Evolutionary conservation across 1,284 basidiomycete species (phyloP).

Genomic region (Apiotrichum domesticum): DNA sequence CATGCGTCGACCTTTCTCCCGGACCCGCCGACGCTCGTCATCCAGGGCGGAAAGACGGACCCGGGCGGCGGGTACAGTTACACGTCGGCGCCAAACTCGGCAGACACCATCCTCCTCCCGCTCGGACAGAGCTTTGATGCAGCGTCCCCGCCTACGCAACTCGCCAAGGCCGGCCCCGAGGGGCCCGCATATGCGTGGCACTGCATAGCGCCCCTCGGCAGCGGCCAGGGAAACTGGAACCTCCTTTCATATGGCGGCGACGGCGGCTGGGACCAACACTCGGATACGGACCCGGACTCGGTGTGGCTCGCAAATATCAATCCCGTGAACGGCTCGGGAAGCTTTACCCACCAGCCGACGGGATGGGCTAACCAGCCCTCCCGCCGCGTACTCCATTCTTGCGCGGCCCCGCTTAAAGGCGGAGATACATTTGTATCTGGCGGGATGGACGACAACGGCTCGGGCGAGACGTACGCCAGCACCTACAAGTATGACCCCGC

Average conservation of each 20-base stretch:
- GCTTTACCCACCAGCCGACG: slow-evolving; percentile 44
- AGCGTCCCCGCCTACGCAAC: slow-evolving; percentile 55
- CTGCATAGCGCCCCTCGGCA: slow-evolving; percentile 61
- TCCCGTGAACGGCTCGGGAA: slow-evolving; percentile 9
- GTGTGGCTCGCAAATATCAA: slow-evolving; percentile 51
- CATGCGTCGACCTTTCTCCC: slow-evolving; percentile 61
- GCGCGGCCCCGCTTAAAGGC: slow-evolving; percentile 49
- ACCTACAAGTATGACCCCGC: slow-evolving; percentile 61
- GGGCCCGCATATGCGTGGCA: slow-evolving; percentile 69
- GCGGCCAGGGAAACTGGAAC: neutral
- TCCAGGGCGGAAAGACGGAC: slow-evolving; percentile 75
- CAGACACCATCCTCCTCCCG: slow-evolving; percentile 63
- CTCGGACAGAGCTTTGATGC: slow-evolving; percentile 58
- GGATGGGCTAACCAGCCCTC: slow-evolving; percentile 63
- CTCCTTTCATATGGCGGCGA: slow-evolving; percentile 69
- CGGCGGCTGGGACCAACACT: slow-evolving; percentile 52
- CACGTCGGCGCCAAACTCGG: slow-evolving; percentile 62
- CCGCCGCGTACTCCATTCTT: slow-evolving; percentile 65
- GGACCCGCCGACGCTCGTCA: slow-evolving; percentile 54
- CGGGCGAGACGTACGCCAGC: slow-evolving; percentile 57
- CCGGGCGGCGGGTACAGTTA: slow-evolving; percentile 63
- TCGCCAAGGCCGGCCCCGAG: slow-evolving; percentile 40
- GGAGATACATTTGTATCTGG: slow-evolving; percentile 63
- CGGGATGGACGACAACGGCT: slow-evolving; percentile 71
- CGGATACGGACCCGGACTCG: slow-evolving; percentile 59